Evolutionary conservation across 1,139 yeast species (phyloP).

Genomic region (Pichia sp.): DNA sequence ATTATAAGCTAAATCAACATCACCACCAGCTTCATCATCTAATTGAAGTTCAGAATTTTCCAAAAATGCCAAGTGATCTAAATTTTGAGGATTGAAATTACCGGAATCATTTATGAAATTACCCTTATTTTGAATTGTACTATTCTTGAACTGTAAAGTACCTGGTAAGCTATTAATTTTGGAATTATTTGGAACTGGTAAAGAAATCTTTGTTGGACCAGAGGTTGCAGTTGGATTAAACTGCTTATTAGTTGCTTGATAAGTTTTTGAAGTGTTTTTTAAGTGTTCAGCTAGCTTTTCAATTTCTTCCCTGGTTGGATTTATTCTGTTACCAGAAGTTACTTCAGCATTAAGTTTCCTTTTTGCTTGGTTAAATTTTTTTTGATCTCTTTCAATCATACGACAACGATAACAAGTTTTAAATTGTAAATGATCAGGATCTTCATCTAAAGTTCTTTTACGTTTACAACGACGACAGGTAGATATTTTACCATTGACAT

Average conservation of each 20-base stretch:
- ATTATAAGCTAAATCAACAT: constrained; percentile 17
- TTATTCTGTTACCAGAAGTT: constrained; percentile 11
- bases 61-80: constrained; percentile 16
- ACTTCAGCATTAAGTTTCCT: constrained; percentile 17
- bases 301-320: constrained; percentile 17
- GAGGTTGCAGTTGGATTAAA: constrained; percentile 15
- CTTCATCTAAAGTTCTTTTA: constrained; percentile 52
- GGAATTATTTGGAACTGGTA: not conserved
- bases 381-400: constrained; percentile 44
- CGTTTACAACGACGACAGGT: constrained; percentile 55
- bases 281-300: constrained; percentile 17
- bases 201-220: constrained; percentile 10
- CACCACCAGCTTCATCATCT: constrained; percentile 13
- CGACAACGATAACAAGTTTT: constrained; percentile 58
- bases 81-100: constrained; percentile 7
- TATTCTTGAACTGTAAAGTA: constrained; percentile 13
- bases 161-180: constrained; percentile 2
- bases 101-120: constrained; percentile 3
- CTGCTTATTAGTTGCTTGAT: constrained; percentile 11
- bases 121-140: not conserved
- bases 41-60: constrained; percentile 13
- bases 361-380: constrained; percentile 29
- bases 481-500: constrained; percentile 27
- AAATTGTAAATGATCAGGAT: constrained; percentile 52
- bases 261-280: constrained; percentile 12